phyloP scores from a whole-genome alignment of 805 yeast genomes.

The Clavispora carvajalis region DNA sequence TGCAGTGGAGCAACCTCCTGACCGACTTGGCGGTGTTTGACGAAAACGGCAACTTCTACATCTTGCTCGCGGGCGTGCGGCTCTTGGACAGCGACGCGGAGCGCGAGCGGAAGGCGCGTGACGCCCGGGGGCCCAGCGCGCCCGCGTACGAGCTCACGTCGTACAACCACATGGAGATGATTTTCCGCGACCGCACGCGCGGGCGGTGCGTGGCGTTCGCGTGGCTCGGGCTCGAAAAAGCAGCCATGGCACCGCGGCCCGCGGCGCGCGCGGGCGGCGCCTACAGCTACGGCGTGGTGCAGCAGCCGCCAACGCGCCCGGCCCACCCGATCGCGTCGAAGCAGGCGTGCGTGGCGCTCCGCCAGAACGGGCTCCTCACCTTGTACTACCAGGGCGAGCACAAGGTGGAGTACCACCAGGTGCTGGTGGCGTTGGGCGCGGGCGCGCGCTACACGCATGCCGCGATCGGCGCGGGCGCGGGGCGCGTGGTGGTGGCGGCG shows the following conservation, averaged over 20 bases:
- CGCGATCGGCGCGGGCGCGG: constrained; percentile 51
- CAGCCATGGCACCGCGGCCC: constrained; percentile 54
- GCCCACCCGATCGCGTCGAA: constrained; percentile 64
- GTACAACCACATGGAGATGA: constrained; percentile 42
- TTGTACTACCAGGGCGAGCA: constrained; percentile 63
- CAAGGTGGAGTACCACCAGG: constrained; percentile 50
- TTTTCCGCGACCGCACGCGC: constrained; percentile 36
- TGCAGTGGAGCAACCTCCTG: constrained; percentile 75
- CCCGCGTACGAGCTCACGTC: constrained; percentile 41
- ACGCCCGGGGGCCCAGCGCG: too few species aligned
- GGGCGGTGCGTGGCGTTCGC: constrained; percentile 42
- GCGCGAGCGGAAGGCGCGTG: not conserved
- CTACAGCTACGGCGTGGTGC: constrained; percentile 55
- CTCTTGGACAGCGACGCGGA: constrained; percentile 13
- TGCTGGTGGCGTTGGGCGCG: constrained; percentile 21
- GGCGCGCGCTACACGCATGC: constrained; percentile 25
- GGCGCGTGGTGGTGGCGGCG: constrained; percentile 39
- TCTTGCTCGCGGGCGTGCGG: constrained; percentile 39
- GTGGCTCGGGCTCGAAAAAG: constrained; percentile 75
- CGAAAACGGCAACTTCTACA: constrained; percentile 53
- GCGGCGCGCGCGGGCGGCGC: constrained; percentile 34
- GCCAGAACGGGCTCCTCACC: constrained; percentile 56
- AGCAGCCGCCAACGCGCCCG: constrained; percentile 54
- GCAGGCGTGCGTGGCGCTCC: constrained; percentile 64
- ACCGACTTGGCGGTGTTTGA: constrained; percentile 81